These are phyloP conservation scores for Blastobotrys elegans DNA, from an alignment of 1,139 yeast species.

Conservation along the genomic window DNA sequence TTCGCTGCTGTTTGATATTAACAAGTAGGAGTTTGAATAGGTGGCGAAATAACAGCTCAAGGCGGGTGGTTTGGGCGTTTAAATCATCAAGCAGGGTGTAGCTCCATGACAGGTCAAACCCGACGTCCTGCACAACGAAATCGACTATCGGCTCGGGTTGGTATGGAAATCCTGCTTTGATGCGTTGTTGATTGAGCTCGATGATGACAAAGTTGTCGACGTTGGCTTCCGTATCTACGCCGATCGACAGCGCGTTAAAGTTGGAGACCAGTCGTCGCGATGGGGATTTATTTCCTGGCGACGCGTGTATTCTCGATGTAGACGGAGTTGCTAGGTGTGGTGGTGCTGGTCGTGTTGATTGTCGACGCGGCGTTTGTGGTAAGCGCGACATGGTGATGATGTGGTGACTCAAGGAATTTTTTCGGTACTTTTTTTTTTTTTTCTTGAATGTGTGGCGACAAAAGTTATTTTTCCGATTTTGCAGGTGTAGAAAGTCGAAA, in stretches of 20 bases:
- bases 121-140: not conserved
- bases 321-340: slow-evolving; percentile 1
- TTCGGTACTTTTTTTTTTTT: too few relatives aligned
- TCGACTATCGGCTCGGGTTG: slow-evolving; percentile 6
- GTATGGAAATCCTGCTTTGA: slow-evolving; percentile 9
- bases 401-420: too few relatives aligned
- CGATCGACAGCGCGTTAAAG: slow-evolving; percentile 7
- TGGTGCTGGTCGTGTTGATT: not conserved
- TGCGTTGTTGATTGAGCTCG: slow-evolving; percentile 1
- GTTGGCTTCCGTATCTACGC: slow-evolving; percentile 6
- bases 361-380: slow-evolving; percentile 1
- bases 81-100: not conserved
- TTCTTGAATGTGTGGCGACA: too few relatives aligned
- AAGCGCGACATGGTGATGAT: not conserved
- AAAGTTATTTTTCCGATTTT: too few relatives aligned
- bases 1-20: slow-evolving; percentile 8
- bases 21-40: slow-evolving; percentile 9
- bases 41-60: not conserved
- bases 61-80: not conserved
- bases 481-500: too few relatives aligned
- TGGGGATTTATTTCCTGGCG: slow-evolving; percentile 11
- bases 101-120: not conserved
- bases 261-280: slow-evolving; percentile 7
- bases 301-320: slow-evolving; percentile 26
- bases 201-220: slow-evolving; percentile 10